phyloP scores from a whole-genome alignment of 768 basidiomycete species.

The Rhizopogon sp. region DNA sequence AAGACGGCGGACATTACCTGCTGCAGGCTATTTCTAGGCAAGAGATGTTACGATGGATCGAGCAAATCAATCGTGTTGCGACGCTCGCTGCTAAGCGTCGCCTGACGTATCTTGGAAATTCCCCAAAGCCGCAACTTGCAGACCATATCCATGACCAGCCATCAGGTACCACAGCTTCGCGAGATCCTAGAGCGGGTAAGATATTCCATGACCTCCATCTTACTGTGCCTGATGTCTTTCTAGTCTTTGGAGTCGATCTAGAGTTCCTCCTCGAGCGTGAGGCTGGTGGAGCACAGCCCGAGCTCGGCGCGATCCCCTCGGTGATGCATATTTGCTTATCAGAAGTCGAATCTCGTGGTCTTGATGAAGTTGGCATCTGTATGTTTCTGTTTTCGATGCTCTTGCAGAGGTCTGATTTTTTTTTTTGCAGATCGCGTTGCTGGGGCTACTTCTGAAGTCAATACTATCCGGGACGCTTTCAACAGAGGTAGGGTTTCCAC shows the following conservation, averaged over 20 bases:
- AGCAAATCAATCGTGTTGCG: conserved; percentile 65
- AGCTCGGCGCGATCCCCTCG: conserved; percentile 56
- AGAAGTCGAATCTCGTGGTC: conserved; percentile 71
- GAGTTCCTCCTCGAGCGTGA: conserved; percentile 67
- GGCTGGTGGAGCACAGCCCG: conserved; percentile 40
- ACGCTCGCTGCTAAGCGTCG: conserved; percentile 73
- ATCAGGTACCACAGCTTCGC: conserved; percentile 40
- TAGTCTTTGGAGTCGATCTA: conserved; percentile 76
- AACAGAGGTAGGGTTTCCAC: conserved; percentile 49
- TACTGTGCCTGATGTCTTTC: conserved; percentile 5
- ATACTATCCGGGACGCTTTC: conserved; percentile 65
- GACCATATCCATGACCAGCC: conserved; percentile 70
- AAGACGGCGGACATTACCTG: conserved; percentile 82
- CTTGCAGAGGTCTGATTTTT: neutral
- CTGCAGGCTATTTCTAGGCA: conserved; percentile 66
- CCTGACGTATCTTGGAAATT: conserved; percentile 73
- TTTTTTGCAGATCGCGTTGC: conserved; percentile 67
- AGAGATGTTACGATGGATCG: conserved; percentile 77
- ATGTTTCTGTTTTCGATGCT: conserved; percentile 23
- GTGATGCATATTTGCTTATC: conserved; percentile 60
- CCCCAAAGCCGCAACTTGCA: conserved; percentile 65
- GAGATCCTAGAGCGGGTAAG: conserved; percentile 75
- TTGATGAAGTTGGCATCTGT: conserved; percentile 85
- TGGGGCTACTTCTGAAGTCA: conserved; percentile 68
- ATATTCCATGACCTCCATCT: conserved; percentile 6